These are phyloP conservation scores for Boeremia lycopersici DNA, from an alignment of 2,329 filamentous ascomycete species.

Conservation along the genomic window DNA sequence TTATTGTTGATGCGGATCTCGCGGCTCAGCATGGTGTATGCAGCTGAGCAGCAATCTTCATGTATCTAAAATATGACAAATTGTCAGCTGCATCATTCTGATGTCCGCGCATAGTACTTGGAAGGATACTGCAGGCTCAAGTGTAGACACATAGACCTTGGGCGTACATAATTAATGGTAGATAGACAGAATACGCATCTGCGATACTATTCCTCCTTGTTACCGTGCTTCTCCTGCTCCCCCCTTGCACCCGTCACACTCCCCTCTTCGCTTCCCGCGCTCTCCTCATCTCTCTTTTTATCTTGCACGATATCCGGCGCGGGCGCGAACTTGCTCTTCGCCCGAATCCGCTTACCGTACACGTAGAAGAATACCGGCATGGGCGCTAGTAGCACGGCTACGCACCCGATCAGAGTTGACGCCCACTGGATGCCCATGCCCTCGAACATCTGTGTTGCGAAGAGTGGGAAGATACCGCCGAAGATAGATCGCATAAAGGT, in stretches of 20 bases:
- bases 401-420: slow-evolving; percentile 52
- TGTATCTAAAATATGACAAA: no score
- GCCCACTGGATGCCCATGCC: slow-evolving; percentile 59
- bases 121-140: no score
- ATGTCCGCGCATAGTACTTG: no score
- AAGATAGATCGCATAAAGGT: slow-evolving; percentile 59
- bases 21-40: no score
- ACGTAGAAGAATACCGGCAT: slow-evolving; percentile 54
- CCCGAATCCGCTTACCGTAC: slow-evolving; percentile 52
- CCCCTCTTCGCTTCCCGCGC: slow-evolving; percentile 8
- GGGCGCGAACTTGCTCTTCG: slow-evolving; percentile 52
- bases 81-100: no score
- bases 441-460: slow-evolving; percentile 62
- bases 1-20: no score
- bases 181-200: neutral
- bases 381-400: slow-evolving; percentile 51
- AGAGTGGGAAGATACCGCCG: slow-evolving; percentile 60
- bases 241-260: neutral
- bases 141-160: no score
- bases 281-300: slow-evolving; percentile 43
- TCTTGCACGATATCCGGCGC: slow-evolving; percentile 48
- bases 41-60: no score
- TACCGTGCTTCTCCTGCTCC: slow-evolving; percentile 2
- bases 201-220: slow-evolving; percentile 1
- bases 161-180: no score